Conservation (phyloP, 1,284 basidiomycete species). For the Puccinia coronata region DNA sequence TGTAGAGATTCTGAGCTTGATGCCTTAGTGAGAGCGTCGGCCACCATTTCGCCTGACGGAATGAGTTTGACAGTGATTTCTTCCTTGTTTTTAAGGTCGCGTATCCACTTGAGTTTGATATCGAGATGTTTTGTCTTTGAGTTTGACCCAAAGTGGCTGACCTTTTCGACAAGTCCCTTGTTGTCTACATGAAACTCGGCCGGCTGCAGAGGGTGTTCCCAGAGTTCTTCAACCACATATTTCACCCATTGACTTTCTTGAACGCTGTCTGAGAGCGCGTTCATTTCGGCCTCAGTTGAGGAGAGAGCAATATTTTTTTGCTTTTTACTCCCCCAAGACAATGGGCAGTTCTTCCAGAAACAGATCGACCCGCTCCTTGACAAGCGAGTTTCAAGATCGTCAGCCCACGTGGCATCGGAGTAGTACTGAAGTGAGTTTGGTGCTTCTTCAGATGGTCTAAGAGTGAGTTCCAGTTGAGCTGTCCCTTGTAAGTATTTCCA, state of each 20-base stretch:
- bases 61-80: background rate
- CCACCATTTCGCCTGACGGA: background rate
- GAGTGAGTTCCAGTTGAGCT: too few species aligned
- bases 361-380: background rate
- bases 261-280: background rate
- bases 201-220: background rate
- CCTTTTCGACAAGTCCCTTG: background rate
- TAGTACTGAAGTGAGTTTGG: background rate
- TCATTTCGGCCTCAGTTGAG: too few species aligned
- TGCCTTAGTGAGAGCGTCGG: background rate
- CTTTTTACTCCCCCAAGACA: background rate
- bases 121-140: background rate
- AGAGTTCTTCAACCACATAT: background rate
- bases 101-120: background rate
- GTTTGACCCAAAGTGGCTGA: background rate
- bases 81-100: background rate
- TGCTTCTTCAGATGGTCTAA: too few species aligned
- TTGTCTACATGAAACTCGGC: background rate
- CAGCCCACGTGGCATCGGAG: slow-evolving; percentile 5
- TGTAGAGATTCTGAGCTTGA: background rate
- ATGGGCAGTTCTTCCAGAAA: background rate
- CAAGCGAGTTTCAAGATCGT: background rate
- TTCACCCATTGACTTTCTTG: background rate
- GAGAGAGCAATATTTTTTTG: too few species aligned
- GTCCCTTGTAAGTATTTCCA: too few species aligned